Evolutionary conservation across 768 basidiomycete genomes (phyloP), one percentile per base, ranked within the genome.

Genomic region (Pisolithus orientalis): DNA sequence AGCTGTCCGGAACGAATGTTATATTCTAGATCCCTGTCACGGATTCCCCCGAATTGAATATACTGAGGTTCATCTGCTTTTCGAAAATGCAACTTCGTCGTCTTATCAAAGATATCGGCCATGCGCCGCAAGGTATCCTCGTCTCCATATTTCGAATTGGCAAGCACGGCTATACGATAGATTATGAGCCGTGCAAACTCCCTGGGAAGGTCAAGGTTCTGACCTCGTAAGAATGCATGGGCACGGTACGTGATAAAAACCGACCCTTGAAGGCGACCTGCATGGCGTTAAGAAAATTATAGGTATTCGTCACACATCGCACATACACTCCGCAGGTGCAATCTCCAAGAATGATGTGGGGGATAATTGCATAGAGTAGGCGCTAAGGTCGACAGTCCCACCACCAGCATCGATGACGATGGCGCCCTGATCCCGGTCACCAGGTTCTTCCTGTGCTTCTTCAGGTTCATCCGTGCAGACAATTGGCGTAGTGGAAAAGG

Each of bases 381-480:
- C 71, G 45, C 75, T 76, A 11, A 74, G 47, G 46, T 73, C 73
- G 11, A 71, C 56, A 0, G 70, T 75, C 1, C 70, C 68, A 10
- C 75, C 75, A 9, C 79, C 80, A 5, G 76, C 77, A 54, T 81
- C 79, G 17, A 79, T 72, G 11, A 80, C 64, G 28, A 78, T 66
- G 14, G 78, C 59, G 0, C 70, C 68, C 28, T 68, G 54, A 1
- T 60, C 64, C 0, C 67, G 55, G 1, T 59, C 64, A 0, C 59
- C 57, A 39, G 66, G 45, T 5, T 37, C 43, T 29, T 58, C 46
- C 13, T 52, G 56, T 9, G 42, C 54, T n/a, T 56, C 57, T 13
- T 57, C 60, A 25, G n/a, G 37, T 47, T 60, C 71, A 60, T 32
- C 54, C 40, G 46, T 45, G 29, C 37, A 48, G n/a, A 57, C 16